Evolutionary conservation across 768 basidiomycete genomes (phyloP).

Genomic region (Pleurotus citrinopileatus): DNA sequence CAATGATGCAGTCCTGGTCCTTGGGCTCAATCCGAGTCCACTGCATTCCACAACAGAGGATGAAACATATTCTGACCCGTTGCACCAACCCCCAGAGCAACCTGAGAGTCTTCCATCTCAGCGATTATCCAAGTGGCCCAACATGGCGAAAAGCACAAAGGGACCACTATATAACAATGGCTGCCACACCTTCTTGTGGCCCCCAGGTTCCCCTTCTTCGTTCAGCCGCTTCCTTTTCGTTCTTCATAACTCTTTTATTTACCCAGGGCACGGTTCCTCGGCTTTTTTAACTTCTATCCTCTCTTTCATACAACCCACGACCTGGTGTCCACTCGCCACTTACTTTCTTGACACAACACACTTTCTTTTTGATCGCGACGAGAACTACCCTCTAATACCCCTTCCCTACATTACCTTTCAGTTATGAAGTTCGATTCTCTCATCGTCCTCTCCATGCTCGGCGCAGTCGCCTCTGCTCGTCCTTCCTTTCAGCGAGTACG

Average conservation of each 20-base stretch:
- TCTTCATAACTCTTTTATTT: conserved; percentile 6
- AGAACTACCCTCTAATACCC: neutral
- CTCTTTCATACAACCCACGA: conserved; percentile 16
- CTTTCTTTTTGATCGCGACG: conserved; percentile 13
- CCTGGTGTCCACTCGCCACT: conserved; percentile 21
- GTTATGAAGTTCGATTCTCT: conserved; percentile 38
- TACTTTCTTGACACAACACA: conserved; percentile 12
- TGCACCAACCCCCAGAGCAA: too few species aligned
- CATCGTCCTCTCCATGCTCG: conserved; percentile 28
- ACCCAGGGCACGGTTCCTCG: conserved; percentile 5
- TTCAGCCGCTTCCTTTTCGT: conserved; percentile 4
- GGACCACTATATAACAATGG: conserved; percentile 8
- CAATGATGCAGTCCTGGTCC: neutral
- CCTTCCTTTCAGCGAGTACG: conserved; percentile 28
- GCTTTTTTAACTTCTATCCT: conserved; percentile 10
- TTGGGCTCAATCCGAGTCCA: neutral
- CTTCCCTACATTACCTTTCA: conserved; percentile 11
- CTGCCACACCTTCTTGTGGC: neutral
- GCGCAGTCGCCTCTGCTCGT: conserved; percentile 29
- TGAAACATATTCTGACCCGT: neutral
- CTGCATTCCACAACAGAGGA: neutral
- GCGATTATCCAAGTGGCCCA: neutral
- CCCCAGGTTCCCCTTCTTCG: conserved; percentile 1
- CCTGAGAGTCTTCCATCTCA: neutral
- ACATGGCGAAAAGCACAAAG: neutral